These are phyloP conservation scores for Pseudoturritis turrita DNA, from an alignment of 345 rosid species.

Conservation along the genomic window DNA sequence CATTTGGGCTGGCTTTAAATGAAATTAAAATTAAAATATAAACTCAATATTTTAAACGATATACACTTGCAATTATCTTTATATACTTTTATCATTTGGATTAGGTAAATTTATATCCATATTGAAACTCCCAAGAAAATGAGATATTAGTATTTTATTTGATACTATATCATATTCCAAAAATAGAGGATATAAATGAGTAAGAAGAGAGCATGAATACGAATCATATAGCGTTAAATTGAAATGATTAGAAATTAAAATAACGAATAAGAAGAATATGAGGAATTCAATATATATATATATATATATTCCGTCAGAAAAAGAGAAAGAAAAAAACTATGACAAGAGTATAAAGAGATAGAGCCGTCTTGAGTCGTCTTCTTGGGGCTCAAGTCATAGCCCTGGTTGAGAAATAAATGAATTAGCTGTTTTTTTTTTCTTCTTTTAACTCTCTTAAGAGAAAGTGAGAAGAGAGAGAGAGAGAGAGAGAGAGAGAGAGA, in stretches of 20 bases:
- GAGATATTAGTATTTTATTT: not conserved
- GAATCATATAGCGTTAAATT: not conserved
- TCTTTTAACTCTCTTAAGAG: not conserved
- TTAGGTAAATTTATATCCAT: not conserved
- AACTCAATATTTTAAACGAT: not conserved
- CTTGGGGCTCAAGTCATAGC: conserved; percentile 27
- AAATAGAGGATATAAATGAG: not conserved
- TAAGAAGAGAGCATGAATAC: not conserved
- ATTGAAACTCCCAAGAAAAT: conserved; percentile 19
- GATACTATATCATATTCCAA: not conserved
- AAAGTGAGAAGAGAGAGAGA: conserved; percentile 20
- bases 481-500: conserved; percentile 19
- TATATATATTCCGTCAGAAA: conserved; percentile 3
- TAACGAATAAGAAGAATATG: conserved; percentile 1
- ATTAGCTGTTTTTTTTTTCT: conserved; percentile 17
- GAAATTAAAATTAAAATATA: not conserved
- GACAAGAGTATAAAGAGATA: conserved; percentile 19
- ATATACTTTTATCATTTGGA: not conserved
- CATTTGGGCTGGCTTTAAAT: not conserved
- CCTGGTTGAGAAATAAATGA: conserved; percentile 26
- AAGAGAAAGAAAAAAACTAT: not conserved
- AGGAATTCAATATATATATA: conserved; percentile 1
- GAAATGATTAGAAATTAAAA: not conserved
- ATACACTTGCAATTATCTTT: not conserved
- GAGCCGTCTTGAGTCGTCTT: conserved; percentile 15